Evolutionary conservation across 2,329 filamentous ascomycete genomes (phyloP), one percentile per base, ranked within the genome.

Genomic region (Fusarium sp.): DNA sequence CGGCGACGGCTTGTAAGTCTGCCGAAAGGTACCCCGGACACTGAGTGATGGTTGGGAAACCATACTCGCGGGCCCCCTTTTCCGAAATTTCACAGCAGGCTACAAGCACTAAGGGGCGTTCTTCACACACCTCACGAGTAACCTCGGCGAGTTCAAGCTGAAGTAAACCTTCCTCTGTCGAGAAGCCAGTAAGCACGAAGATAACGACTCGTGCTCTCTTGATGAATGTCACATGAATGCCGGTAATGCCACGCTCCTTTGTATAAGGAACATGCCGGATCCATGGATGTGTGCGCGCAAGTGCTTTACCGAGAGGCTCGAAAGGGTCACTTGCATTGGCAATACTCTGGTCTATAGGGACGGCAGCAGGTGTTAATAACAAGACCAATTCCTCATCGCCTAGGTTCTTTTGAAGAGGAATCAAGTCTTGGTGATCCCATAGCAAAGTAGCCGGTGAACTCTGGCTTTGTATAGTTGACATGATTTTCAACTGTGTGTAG

Each of bases 231-330:
- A 86, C 82, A 79, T 94, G 90, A 48, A 88, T 86, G 27, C 86
- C 84, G 6, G 90, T 92, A 78, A 93, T 89, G 45, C 91, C 91
- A 64, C 85, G 81, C 58, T 86, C 85, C 51, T 89, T 87, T 10
- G 90, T 88, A 76, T 93, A 95, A 10, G 93, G 92, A 46, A 94
- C 88, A 78, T 94, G 93, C 25, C 91, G 88, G 68, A 94, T 85
- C 79, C 85, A 86, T 6, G 86, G 82, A 76, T 92, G 90, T 73
- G 87, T 84, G 54, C 81, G 83, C 54, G 89, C 88, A 54, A 95
- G 80, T 48, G 89, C 87, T 69, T 87, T 86, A 25, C 92, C 93
- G 23, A 95, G 83, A 19, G 88, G 86, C 79, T 94, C 92, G 77
- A 94, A 94, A 0, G 92, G 93, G 78, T 95, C 93, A 75, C 82